Conservation (phyloP, 2,329 filamentous ascomycete genomes). For the Pseudogymnoascus sp. region DNA sequence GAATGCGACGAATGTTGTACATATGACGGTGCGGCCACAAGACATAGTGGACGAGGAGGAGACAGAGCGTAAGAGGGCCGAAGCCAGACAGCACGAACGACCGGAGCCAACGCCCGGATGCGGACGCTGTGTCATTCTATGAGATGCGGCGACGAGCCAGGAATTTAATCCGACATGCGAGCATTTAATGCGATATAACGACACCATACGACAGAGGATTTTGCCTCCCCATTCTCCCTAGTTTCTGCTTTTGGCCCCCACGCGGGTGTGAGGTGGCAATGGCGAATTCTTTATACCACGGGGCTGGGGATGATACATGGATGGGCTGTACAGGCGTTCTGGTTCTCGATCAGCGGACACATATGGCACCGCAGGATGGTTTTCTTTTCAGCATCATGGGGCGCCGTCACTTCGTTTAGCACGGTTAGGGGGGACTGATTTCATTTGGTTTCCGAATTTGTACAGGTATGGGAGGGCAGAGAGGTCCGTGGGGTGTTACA, state of each 20-base stretch:
- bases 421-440: not conserved
- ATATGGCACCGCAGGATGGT: slow-evolving; percentile 2
- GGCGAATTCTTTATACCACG: not conserved
- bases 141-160: slow-evolving; percentile 19
- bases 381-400: slow-evolving; percentile 1
- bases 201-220: slow-evolving; percentile 6
- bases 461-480: not conserved
- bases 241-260: not conserved
- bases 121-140: slow-evolving; percentile 54
- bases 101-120: slow-evolving; percentile 51
- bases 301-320: slow-evolving; percentile 2
- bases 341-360: slow-evolving; percentile 1
- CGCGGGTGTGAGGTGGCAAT: not conserved
- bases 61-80: slow-evolving; percentile 21
- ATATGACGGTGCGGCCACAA: slow-evolving; percentile 86
- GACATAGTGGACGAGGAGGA: slow-evolving; percentile 70
- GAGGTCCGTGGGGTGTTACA: not conserved
- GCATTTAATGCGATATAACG: slow-evolving; percentile 10
- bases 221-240: not conserved
- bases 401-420: slow-evolving; percentile 3
- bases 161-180: slow-evolving; percentile 1
- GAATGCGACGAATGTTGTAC: slow-evolving; percentile 75
- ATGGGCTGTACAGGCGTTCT: slow-evolving; percentile 6
- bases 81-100: slow-evolving; percentile 40
- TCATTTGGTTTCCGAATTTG: slow-evolving; percentile 1